Evolutionary conservation across 228 moss, liverwort and hornwort species (phyloP).

Genomic region (Sphagnum fallax): DNA sequence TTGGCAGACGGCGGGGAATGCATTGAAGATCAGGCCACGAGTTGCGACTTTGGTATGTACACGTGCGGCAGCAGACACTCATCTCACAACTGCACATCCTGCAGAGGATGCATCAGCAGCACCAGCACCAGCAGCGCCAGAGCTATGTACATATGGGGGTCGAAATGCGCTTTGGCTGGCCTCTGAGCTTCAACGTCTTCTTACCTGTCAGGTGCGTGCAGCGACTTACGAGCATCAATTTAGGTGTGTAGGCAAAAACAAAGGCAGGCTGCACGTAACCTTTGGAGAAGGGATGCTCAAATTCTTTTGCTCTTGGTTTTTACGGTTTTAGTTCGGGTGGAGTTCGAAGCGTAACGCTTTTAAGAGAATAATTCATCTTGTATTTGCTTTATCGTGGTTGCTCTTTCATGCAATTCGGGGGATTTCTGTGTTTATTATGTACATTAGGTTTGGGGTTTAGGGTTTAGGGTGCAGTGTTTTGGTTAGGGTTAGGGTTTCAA

Average conservation of each 20-base stretch:
- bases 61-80: conserved; percentile 9
- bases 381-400: no score
- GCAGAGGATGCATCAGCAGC: conserved; percentile 14
- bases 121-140: background rate
- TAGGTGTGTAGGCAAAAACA: background rate
- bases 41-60: background rate
- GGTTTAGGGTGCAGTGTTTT: no score
- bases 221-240: no score
- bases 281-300: background rate
- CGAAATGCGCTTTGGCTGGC: conserved; percentile 64
- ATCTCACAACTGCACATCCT: background rate
- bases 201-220: conserved; percentile 52
- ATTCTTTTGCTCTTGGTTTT: background rate
- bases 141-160: conserved; percentile 50
- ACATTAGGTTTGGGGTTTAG: no score
- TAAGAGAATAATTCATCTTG: background rate
- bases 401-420: no score
- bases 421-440: no score
- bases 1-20: no score
- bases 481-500: no score
- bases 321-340: background rate
- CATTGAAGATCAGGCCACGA: no score
- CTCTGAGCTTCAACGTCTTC: conserved; percentile 71
- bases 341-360: background rate
- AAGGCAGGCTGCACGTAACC: background rate